Base-by-base conservation (phyloP, 1,139 yeast species). In the Hyphopichia burtonii region DNA sequence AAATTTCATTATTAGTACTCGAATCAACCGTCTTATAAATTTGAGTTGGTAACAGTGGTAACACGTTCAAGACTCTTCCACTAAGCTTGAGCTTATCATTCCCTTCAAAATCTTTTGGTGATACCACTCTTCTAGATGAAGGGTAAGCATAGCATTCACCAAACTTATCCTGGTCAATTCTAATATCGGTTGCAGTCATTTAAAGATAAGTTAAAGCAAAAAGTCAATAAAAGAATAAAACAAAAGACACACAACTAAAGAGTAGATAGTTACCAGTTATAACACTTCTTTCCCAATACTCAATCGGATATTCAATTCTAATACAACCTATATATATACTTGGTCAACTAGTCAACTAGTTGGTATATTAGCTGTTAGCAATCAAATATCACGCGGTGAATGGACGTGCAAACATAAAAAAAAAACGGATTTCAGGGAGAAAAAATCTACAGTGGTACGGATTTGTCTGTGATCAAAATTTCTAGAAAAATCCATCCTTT, bases 1-100 rank as follows among this genome's bases (percentile, higher is more conserved):
- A 78, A 39, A 53, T 55, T 31, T 59, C 56, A 14, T 49, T 47
- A 28, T 71, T 73, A 52, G 47, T 56, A 44, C 45, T 50, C 39
- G 34, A 34, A 38, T 66, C 63, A 2, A 51, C 51, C 15, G 60
- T 66, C 51, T 74, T 74, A 51, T 63, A 68, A 42, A 85, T 77
- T 46, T 77, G 84, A 36, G 80, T 76, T 1, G 94, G 91, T 45
- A 86, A 69, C 54, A 75, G 79, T 9, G 93, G 80, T 71, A 83
- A 77, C 38, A 82, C 88, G 49, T 81, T 79, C 49, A 86, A 66
- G 36, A 86, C 76, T 27, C 95, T 66, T 0, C 94, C 94, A 4
- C 82, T 71, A 22, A 78, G 61, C 41, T 71, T 60, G 36, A 66
- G 55, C 17, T 64, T 62, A 17, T 52, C 53, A 36, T 54, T 52